phyloP scores from a whole-genome alignment of 768 basidiomycete species.

The Hygrocybe punicea region DNA sequence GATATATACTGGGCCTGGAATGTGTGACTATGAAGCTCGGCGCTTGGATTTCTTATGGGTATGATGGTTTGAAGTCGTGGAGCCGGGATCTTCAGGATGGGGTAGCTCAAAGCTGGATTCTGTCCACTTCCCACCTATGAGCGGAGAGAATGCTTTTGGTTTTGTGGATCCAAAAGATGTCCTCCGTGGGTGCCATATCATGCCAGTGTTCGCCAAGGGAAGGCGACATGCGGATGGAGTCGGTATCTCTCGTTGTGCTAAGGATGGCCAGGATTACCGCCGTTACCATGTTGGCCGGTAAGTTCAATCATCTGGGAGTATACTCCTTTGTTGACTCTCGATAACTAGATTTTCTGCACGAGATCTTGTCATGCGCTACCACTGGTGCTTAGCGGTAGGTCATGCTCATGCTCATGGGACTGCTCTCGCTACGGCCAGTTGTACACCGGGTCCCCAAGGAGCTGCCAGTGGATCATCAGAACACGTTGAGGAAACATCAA shows the following conservation, averaged over 20 bases:
- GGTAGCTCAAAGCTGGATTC: background rate
- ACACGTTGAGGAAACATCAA: too few relatives aligned
- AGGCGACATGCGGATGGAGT: background rate
- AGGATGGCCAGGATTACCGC: conserved; percentile 9
- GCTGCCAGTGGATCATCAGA: too few relatives aligned
- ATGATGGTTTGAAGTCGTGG: conserved; percentile 4
- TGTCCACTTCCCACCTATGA: too few relatives aligned
- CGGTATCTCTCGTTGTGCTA: conserved; percentile 3
- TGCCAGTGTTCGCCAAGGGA: conserved; percentile 10
- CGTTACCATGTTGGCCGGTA: conserved; percentile 15
- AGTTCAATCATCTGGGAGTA: too few relatives aligned
- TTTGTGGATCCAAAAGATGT: conserved; percentile 14
- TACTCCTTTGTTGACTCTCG: too few relatives aligned
- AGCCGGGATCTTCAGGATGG: conserved; percentile 7
- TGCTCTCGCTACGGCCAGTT: too few relatives aligned
- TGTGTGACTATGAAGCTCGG: conserved; percentile 11
- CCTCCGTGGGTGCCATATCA: conserved; percentile 13
- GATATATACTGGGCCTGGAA: conserved; percentile 8
- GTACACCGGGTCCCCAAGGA: too few relatives aligned
- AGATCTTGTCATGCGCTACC: too few relatives aligned
- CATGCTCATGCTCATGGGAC: too few relatives aligned
- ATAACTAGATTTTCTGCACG: too few relatives aligned
- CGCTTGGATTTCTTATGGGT: conserved; percentile 14
- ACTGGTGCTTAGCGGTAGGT: too few relatives aligned
- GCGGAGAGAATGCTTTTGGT: conserved; percentile 5